phyloP scores from a whole-genome alignment of 2,329 filamentous ascomycete species.

The Kalaharituber pfeilii region DNA sequence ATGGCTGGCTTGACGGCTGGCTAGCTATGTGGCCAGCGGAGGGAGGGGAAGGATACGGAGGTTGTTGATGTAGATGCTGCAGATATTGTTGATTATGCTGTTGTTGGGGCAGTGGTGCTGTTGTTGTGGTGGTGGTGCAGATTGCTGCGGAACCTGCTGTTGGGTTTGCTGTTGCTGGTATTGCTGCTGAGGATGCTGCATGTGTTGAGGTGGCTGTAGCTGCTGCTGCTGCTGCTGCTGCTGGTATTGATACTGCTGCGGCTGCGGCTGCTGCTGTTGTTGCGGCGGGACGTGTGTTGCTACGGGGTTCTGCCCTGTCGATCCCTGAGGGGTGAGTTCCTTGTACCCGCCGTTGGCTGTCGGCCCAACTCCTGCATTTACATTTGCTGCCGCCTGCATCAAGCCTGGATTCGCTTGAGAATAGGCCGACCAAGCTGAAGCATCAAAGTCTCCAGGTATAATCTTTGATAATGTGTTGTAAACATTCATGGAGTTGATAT shows the following conservation, averaged over 20 bases:
- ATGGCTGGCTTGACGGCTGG: neutral
- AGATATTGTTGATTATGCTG: neutral
- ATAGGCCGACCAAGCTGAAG: conserved; percentile 18
- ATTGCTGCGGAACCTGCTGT: conserved; percentile 1
- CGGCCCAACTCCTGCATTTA: neutral
- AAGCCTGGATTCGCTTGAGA: conserved; percentile 16
- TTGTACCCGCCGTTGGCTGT: neutral
- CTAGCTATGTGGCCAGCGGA: neutral
- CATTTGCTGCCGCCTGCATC: conserved; percentile 7
- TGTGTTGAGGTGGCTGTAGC: neutral
- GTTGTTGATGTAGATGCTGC: neutral
- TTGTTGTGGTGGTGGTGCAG: neutral
- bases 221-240: conserved; percentile 5
- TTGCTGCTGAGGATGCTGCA: conserved; percentile 15
- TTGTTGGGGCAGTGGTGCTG: neutral
- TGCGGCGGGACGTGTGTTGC: neutral
- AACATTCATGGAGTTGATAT: conserved; percentile 20
- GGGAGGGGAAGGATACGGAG: neutral
- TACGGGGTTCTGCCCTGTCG: neutral
- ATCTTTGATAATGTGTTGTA: conserved; percentile 17
- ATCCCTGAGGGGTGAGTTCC: neutral
- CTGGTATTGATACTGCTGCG: neutral
- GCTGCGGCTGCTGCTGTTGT: neutral
- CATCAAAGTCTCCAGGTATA: conserved; percentile 19
- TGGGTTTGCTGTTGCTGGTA: conserved; percentile 13